Conservation (phyloP, 768 basidiomycete genomes). For the Mycena capillaripes region DNA sequence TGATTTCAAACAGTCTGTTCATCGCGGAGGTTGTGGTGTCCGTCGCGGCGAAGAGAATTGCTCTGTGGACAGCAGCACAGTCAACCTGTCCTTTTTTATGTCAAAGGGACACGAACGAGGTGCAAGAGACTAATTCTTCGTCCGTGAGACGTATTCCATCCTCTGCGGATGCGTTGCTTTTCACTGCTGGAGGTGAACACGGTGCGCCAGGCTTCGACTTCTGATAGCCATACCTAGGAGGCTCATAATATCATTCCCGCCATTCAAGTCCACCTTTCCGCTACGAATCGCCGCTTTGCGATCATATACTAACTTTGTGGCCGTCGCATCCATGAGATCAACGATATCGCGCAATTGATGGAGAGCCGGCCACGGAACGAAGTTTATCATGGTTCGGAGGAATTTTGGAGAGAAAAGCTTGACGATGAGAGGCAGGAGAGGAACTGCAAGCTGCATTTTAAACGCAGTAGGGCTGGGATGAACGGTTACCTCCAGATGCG, state of each 20-base stretch:
- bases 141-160: not conserved
- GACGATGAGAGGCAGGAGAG: not conserved
- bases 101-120: not conserved
- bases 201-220: no score
- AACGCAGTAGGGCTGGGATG: not conserved
- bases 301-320: not conserved
- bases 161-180: not conserved
- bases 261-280: not conserved
- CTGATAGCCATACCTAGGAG: not conserved
- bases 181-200: no score
- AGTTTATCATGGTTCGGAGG: not conserved
- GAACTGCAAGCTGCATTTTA: not conserved
- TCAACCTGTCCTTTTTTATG: no score
- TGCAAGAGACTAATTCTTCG: not conserved
- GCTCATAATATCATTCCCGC: conserved; percentile 15
- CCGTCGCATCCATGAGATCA: not conserved
- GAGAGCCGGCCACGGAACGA: not conserved
- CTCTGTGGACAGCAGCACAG: no score
- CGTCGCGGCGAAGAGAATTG: not conserved
- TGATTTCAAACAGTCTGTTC: not conserved
- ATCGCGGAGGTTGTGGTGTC: conserved; percentile 3
- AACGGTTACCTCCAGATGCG: not conserved
- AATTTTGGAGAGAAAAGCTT: not conserved
- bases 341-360: not conserved
- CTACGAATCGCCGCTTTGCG: not conserved